Percentiles rank a stretch among this genome's conserved stretches.
These are phyloP conservation scores for Stagonosporopsis rhizophila DNA, from an alignment of 2,329 filamentous ascomycete genomes.

Conservation along the genomic window DNA sequence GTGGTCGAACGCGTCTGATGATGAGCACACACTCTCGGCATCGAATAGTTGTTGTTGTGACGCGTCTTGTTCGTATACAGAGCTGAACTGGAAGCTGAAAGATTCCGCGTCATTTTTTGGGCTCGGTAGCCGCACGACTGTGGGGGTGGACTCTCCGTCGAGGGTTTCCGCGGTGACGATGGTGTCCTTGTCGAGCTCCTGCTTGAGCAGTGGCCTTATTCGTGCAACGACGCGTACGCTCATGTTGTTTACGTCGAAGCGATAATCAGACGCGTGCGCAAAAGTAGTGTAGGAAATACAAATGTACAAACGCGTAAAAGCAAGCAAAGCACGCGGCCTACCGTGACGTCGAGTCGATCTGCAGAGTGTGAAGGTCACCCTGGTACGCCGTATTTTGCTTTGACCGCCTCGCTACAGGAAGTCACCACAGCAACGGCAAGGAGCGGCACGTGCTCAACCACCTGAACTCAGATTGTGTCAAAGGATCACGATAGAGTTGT, in stretches of 20 bases:
- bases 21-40: conserved; percentile 71
- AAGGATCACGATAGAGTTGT: background rate
- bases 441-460: conserved; percentile 23
- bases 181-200: conserved; percentile 84
- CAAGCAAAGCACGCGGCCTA: conserved; percentile 43
- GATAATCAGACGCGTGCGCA: conserved; percentile 11
- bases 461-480: background rate
- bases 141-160: conserved; percentile 53
- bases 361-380: conserved; percentile 17
- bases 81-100: conserved; percentile 93
- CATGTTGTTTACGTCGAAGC: conserved; percentile 38
- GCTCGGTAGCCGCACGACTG: conserved; percentile 86
- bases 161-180: conserved; percentile 72
- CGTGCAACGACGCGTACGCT: conserved; percentile 88
- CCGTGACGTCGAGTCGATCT: conserved; percentile 40
- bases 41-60: conserved; percentile 90
- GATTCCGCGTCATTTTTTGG: conserved; percentile 91
- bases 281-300: conserved; percentile 24
- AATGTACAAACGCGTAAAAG: conserved; percentile 34
- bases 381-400: conserved; percentile 18
- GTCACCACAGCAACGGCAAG: conserved; percentile 12
- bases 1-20: conserved; percentile 4
- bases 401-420: conserved; percentile 14
- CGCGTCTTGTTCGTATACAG: conserved; percentile 81
- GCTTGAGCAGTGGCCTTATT: conserved; percentile 84